A percentile compares a stretch with the other conserved stretches of the same genome.
Evolutionary conservation across 2,329 filamentous ascomycete species (phyloP).

Genomic region (Aureobasidium namibiae): DNA sequence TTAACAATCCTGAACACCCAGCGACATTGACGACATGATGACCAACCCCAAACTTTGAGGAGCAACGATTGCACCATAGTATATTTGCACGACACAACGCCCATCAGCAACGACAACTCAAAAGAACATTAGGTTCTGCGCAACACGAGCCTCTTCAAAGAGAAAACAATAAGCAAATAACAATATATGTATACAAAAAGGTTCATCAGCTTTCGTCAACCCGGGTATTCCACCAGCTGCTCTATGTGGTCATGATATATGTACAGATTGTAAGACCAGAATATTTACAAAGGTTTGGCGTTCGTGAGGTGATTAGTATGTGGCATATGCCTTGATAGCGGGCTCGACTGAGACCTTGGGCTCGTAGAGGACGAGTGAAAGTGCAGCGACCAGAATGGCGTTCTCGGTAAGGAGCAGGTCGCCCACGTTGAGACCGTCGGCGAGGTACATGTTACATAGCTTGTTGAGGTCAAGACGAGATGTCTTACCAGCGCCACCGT

Average conservation of each 20-base stretch:
- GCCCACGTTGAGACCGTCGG: conserved; percentile 33
- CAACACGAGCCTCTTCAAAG: neutral
- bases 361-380: conserved; percentile 27
- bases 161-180: neutral
- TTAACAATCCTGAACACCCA: conserved; percentile 2
- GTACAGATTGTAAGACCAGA: neutral
- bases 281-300: neutral
- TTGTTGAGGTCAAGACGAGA: conserved; percentile 31
- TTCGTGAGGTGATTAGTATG: neutral
- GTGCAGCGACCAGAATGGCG: conserved; percentile 32
- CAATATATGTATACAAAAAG: neutral
- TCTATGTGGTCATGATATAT: neutral
- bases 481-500: conserved; percentile 38
- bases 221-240: neutral
- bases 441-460: conserved; percentile 33
- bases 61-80: neutral
- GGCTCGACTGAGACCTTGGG: conserved; percentile 33
- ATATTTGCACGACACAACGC: neutral
- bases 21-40: neutral
- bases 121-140: neutral
- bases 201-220: neutral
- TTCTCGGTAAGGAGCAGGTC: conserved; percentile 41
- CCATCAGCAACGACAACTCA: neutral
- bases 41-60: neutral
- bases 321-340: conserved; percentile 32